Conservation (phyloP, 2,329 filamentous ascomycete genomes). For the Periconia digitata region DNA sequence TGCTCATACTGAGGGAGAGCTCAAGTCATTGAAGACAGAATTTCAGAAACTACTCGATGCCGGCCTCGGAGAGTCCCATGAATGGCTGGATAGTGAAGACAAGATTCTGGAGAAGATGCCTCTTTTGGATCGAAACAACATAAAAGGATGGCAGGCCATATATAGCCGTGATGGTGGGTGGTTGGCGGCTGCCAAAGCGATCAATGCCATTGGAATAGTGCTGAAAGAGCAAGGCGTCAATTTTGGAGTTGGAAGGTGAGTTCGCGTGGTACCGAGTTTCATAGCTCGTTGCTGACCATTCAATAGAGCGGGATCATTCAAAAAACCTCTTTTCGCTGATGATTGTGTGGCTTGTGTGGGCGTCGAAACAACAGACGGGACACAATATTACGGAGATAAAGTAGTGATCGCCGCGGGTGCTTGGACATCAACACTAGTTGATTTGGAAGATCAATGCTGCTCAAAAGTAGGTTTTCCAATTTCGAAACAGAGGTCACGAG, state of each 20-base stretch:
- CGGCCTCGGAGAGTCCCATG: conserved; percentile 34
- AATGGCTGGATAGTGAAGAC: conserved; percentile 50
- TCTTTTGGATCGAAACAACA: conserved; percentile 43
- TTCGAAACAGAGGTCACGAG: conserved; percentile 41
- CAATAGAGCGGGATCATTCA: conserved; percentile 46
- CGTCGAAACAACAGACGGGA: conserved; percentile 46
- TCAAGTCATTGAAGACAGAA: conserved; percentile 35
- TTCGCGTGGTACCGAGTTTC: not conserved
- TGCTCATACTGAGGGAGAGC: conserved; percentile 41
- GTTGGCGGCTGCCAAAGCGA: conserved; percentile 52
- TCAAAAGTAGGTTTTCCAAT: conserved; percentile 57
- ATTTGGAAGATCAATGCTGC: conserved; percentile 44
- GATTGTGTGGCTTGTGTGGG: conserved; percentile 44
- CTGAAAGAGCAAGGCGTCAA: conserved; percentile 44
- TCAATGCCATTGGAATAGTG: conserved; percentile 49
- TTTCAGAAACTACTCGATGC: conserved; percentile 42
- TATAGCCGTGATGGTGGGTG: conserved; percentile 50
- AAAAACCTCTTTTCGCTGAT: conserved; percentile 43
- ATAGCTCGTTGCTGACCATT: not conserved
- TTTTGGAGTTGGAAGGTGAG: conserved; percentile 44
- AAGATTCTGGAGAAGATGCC: conserved; percentile 47
- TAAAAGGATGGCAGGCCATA: conserved; percentile 52
- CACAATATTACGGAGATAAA: conserved; percentile 48
- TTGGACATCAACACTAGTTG: conserved; percentile 31
- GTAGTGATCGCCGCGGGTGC: conserved; percentile 47